These are phyloP conservation scores for Suillus luteus DNA, from an alignment of 768 basidiomycete species.

Conservation along the genomic window DNA sequence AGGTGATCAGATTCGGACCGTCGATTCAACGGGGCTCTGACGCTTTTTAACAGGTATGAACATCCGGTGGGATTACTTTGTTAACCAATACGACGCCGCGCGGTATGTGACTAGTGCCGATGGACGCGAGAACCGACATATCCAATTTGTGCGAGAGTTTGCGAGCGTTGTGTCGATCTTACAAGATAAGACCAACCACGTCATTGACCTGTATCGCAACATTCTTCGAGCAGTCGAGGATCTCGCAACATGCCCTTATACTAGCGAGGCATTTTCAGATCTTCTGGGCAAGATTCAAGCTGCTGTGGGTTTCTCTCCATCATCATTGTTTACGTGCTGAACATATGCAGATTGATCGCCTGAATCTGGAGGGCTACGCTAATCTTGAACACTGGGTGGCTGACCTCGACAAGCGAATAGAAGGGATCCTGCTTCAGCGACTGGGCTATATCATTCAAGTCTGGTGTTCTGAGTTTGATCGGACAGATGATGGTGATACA, in stretches of 20 bases:
- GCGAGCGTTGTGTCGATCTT: slow-evolving; percentile 90
- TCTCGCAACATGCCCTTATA: slow-evolving; percentile 84
- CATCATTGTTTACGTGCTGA: background rate
- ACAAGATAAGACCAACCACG: slow-evolving; percentile 95
- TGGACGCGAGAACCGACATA: slow-evolving; percentile 82
- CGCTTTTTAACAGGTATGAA: slow-evolving; percentile 68
- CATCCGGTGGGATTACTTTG: slow-evolving; percentile 96
- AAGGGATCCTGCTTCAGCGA: slow-evolving; percentile 74
- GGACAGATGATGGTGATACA: slow-evolving; percentile 66
- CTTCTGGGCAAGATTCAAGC: slow-evolving; percentile 80
- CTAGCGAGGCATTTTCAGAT: slow-evolving; percentile 77
- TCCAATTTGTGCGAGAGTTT: slow-evolving; percentile 94
- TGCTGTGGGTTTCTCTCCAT: slow-evolving; percentile 52
- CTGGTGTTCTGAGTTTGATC: slow-evolving; percentile 89
- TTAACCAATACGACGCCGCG: slow-evolving; percentile 88
- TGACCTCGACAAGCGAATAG: slow-evolving; percentile 81
- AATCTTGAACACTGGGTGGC: slow-evolving; percentile 93
- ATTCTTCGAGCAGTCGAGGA: slow-evolving; percentile 86
- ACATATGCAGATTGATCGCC: slow-evolving; percentile 74
- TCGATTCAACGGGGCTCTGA: background rate
- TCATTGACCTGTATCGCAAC: slow-evolving; percentile 89
- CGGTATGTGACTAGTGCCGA: slow-evolving; percentile 76
- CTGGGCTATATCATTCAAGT: slow-evolving; percentile 76
- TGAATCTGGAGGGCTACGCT: slow-evolving; percentile 95
- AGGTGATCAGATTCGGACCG: slow-evolving; percentile 46